A percentile compares a stretch with the other conserved stretches of the same genome.
Conservation (phyloP, 345 rosid species). For the Eutrema japonicum region DNA sequence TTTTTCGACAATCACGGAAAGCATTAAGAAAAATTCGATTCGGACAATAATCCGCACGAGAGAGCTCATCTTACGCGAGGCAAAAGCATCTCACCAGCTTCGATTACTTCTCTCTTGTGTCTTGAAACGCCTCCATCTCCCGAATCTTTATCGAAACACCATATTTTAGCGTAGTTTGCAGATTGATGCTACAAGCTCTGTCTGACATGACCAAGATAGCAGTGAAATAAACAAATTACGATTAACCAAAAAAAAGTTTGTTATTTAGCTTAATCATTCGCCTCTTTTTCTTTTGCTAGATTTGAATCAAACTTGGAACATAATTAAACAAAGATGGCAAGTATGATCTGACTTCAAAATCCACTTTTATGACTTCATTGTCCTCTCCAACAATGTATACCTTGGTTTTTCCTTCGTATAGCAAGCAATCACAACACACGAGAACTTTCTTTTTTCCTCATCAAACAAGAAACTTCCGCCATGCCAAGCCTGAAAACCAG, state of each 20-base stretch:
- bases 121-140: constrained; percentile 43
- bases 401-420: too few relatives aligned
- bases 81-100: constrained; percentile 68
- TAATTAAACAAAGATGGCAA: background rate
- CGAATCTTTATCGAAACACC: constrained; percentile 45
- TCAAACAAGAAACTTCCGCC: background rate
- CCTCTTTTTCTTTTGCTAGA: background rate
- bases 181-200: constrained; percentile 54
- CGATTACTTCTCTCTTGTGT: constrained; percentile 56
- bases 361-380: too few relatives aligned
- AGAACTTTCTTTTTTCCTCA: constrained; percentile 24
- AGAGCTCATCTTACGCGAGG: constrained; percentile 58
- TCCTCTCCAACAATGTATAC: constrained; percentile 1
- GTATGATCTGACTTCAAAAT: background rate
- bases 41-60: constrained; percentile 57
- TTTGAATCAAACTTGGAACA: constrained; percentile 10
- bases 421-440: background rate
- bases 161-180: constrained; percentile 55
- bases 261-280: too few relatives aligned
- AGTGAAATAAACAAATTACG: too few relatives aligned
- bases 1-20: constrained; percentile 54
- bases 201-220: too few relatives aligned
- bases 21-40: constrained; percentile 57
- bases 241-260: too few relatives aligned
- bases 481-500: too few relatives aligned